Evolutionary conservation across 306 rosid genomes (phyloP).

Genomic region (Cajanus cajan): DNA sequence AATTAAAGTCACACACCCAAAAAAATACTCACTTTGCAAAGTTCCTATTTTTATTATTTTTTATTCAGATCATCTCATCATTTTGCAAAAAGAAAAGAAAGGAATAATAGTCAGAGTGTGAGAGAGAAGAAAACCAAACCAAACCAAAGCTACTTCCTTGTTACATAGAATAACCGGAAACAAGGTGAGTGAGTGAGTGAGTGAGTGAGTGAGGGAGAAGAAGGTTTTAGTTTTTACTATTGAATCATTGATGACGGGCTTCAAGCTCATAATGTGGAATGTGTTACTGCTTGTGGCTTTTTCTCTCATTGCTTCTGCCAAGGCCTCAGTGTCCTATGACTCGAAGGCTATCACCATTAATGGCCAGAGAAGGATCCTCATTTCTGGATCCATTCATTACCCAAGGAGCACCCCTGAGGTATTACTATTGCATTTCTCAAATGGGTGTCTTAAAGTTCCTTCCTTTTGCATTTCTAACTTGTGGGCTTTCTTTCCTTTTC

Average conservation of each 20-base stretch:
- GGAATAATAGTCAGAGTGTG: neutral
- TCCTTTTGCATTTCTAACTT: conserved; percentile 16
- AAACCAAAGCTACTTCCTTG: conserved; percentile 37
- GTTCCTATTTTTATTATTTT: neutral
- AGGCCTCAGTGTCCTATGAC: conserved; percentile 88
- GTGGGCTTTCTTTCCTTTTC: conserved; percentile 32
- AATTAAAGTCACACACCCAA: neutral
- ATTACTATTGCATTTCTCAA: conserved; percentile 25
- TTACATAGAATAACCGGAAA: conserved; percentile 40
- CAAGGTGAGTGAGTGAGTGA: neutral
- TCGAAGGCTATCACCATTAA: conserved; percentile 82
- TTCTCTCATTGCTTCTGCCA: conserved; percentile 44
- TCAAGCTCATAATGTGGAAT: conserved; percentile 70
- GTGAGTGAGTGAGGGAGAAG: too few species aligned
- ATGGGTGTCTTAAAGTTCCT: conserved; percentile 39
- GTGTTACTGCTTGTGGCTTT: conserved; percentile 30
- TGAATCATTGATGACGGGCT: conserved; percentile 30
- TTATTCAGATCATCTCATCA: conserved; percentile 1
- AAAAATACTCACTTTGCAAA: neutral
- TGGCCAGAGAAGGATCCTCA: conserved; percentile 91
- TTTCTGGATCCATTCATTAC: conserved; percentile 99
- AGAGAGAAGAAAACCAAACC: neutral
- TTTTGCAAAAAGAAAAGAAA: neutral
- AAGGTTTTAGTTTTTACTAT: too few species aligned
- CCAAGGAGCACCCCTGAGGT: conserved; percentile 99